Evolutionary conservation across 2,329 filamentous ascomycete genomes (phyloP).

Genomic region (Diaporthe longicolla): DNA sequence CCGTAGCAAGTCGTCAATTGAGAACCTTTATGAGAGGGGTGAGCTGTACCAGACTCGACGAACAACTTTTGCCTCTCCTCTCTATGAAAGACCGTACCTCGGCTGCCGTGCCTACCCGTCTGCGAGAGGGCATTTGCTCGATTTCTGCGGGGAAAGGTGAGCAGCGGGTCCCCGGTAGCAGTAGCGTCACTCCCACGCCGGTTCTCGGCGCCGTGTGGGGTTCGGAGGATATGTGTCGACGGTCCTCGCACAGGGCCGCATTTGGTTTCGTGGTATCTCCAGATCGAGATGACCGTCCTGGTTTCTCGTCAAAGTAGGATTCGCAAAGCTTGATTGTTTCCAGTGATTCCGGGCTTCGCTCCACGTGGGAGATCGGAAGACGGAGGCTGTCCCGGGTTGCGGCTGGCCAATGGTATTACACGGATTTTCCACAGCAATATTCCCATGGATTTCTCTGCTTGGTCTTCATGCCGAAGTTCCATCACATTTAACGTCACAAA

Average conservation of each 20-base stretch:
- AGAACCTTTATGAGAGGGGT: constrained; percentile 5
- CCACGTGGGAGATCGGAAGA: too few relatives aligned
- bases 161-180: constrained; percentile 5
- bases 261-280: background rate
- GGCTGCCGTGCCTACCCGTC: background rate
- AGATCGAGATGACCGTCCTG: background rate
- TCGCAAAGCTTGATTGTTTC: background rate
- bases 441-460: background rate
- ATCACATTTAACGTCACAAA: background rate
- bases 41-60: background rate
- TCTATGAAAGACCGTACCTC: background rate
- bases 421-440: background rate
- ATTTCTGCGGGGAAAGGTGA: constrained; percentile 24
- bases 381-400: background rate
- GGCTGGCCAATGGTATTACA: constrained; percentile 27
- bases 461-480: too few relatives aligned
- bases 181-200: constrained; percentile 10
- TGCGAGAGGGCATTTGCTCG: background rate
- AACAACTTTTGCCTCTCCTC: background rate
- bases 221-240: background rate
- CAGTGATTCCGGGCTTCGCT: background rate
- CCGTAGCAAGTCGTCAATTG: background rate
- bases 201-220: constrained; percentile 22
- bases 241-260: background rate
- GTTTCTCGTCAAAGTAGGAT: background rate